Conservation (phyloP, 805 yeast genomes). For the Vanderwaltozyma polyspora region DNA sequence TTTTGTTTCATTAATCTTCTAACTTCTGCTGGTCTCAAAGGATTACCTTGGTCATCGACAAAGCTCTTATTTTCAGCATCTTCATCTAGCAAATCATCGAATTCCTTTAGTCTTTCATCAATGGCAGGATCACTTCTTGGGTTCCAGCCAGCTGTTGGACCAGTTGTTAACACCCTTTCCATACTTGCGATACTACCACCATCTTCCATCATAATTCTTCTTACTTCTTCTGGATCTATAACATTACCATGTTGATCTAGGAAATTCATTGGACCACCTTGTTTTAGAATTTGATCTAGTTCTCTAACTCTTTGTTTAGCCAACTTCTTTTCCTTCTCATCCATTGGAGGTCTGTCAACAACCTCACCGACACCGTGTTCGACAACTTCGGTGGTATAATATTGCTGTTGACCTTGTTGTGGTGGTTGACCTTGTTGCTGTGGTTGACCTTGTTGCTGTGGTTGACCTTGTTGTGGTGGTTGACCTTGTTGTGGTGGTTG, state of each 20-base stretch:
- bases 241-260: constrained; percentile 30
- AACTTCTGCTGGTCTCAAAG: constrained; percentile 3
- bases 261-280: constrained; percentile 24
- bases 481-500: too few relatives aligned
- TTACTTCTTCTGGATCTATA: constrained; percentile 26
- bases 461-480: too few relatives aligned
- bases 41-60: constrained; percentile 3
- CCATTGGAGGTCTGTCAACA: background rate
- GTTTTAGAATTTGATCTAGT: constrained; percentile 14
- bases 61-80: constrained; percentile 1
- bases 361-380: too few relatives aligned
- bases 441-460: too few relatives aligned
- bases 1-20: constrained; percentile 3
- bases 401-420: too few relatives aligned
- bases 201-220: constrained; percentile 17
- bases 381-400: too few relatives aligned
- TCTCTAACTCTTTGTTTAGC: constrained; percentile 6
- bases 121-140: constrained; percentile 1
- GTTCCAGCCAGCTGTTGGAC: background rate
- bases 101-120: constrained; percentile 1
- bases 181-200: constrained; percentile 13
- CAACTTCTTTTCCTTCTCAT: constrained; percentile 5
- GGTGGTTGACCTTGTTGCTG: too few relatives aligned
- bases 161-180: background rate
- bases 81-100: constrained; percentile 1